phyloP scores from a whole-genome alignment of 306 rosid species.

The Medicago ruthenica region DNA sequence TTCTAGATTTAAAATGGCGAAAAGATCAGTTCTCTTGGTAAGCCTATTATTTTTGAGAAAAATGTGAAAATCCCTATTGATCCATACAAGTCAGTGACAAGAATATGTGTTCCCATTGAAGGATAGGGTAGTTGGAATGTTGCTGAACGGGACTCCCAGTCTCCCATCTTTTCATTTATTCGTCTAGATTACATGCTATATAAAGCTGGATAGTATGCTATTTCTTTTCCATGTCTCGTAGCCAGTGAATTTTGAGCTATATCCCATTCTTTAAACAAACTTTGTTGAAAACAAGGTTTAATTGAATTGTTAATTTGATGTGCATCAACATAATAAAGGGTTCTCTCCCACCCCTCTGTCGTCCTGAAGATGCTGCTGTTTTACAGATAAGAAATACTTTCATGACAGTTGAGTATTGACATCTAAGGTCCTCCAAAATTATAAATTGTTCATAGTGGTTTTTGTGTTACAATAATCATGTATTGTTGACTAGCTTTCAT shows the following conservation, averaged over 20 bases:
- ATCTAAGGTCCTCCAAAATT: conserved; percentile 27
- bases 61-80: background rate
- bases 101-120: conserved; percentile 1
- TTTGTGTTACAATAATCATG: background rate
- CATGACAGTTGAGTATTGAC: conserved; percentile 14
- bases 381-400: conserved; percentile 6
- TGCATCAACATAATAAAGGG: background rate
- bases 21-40: background rate
- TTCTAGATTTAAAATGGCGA: background rate
- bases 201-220: conserved; percentile 21
- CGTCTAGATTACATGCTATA: background rate
- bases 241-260: conserved; percentile 4
- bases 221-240: background rate
- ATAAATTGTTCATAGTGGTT: background rate
- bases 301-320: conserved; percentile 20
- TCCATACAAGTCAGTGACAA: background rate
- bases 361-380: conserved; percentile 15
- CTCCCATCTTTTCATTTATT: background rate
- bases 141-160: background rate
- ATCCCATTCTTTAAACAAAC: background rate
- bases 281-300: background rate
- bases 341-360: background rate
- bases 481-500: conserved; percentile 24
- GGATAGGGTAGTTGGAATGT: background rate
- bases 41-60: background rate